Conservation (phyloP, 345 rosid species). For the Streptanthus diversifolius region DNA sequence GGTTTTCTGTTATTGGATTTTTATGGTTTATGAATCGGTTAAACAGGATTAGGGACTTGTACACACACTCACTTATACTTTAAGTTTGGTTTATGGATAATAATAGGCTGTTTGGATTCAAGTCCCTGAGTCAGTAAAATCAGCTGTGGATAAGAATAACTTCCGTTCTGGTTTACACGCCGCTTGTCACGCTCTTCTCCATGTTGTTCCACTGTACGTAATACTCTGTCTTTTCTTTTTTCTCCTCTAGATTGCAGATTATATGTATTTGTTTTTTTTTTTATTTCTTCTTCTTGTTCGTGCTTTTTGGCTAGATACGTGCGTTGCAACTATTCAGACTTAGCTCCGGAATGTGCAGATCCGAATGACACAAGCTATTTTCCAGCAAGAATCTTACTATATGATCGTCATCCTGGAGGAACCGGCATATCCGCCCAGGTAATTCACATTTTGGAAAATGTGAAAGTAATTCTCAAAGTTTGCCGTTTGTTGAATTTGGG, state of each 20-base stretch:
- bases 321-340: slow-evolving; percentile 77
- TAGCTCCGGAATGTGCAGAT: slow-evolving; percentile 90
- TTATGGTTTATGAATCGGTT: not conserved
- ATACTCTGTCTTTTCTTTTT: not conserved
- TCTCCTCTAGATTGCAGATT: not conserved
- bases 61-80: not conserved
- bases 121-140: slow-evolving; percentile 58
- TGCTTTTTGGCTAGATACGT: slow-evolving; percentile 40
- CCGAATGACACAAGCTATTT: slow-evolving; percentile 54
- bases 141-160: slow-evolving; percentile 36
- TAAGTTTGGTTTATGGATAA: too few relatives aligned
- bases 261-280: not conserved
- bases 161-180: slow-evolving; percentile 85
- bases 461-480: not conserved
- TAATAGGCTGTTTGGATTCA: slow-evolving; percentile 91
- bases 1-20: not conserved
- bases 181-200: slow-evolving; percentile 86
- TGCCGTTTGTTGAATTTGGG: not conserved
- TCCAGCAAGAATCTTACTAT: slow-evolving; percentile 72
- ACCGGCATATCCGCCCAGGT: slow-evolving; percentile 86
- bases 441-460: not conserved
- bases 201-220: slow-evolving; percentile 73
- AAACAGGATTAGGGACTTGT: not conserved
- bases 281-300: not conserved
- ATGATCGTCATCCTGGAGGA: slow-evolving; percentile 92